phyloP scores from a whole-genome alignment of 306 rosid species.

The Spatholobus suberectus region DNA sequence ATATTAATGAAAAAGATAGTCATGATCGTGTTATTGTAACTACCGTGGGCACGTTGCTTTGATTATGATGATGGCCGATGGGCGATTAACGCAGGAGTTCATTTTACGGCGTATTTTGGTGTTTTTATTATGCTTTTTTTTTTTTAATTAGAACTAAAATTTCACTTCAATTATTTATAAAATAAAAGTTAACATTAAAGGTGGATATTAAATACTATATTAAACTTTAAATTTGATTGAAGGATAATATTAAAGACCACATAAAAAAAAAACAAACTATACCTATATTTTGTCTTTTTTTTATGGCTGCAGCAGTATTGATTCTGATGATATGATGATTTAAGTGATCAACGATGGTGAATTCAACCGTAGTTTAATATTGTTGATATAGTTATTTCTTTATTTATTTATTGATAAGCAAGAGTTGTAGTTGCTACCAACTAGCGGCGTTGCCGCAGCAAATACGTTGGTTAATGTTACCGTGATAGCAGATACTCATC shows the following conservation, averaged over 20 bases:
- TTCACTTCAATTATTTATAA: not conserved
- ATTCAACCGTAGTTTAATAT: not conserved
- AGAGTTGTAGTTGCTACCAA: not conserved
- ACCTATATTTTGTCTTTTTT: no score
- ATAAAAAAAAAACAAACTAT: no score
- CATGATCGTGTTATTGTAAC: not conserved
- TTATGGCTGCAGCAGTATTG: no score
- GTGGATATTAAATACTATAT: not conserved
- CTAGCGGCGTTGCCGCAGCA: no score
- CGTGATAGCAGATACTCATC: not conserved
- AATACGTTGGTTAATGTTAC: no score
- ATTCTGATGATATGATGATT: not conserved
- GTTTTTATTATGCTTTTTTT: not conserved
- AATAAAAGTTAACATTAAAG: not conserved
- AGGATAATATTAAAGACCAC: not conserved
- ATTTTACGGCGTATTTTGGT: not conserved
- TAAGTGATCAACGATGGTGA: not conserved
- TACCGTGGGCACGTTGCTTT: not conserved
- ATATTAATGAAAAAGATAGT: not conserved
- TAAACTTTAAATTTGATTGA: not conserved
- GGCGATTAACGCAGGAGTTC: not conserved
- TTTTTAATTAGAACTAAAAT: not conserved
- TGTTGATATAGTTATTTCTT: not conserved
- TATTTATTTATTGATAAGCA: not conserved
- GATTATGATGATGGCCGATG: not conserved